These are phyloP conservation scores for Talaromyces albobiverticillius DNA, from an alignment of 2,329 filamentous ascomycete species.

Conservation along the genomic window DNA sequence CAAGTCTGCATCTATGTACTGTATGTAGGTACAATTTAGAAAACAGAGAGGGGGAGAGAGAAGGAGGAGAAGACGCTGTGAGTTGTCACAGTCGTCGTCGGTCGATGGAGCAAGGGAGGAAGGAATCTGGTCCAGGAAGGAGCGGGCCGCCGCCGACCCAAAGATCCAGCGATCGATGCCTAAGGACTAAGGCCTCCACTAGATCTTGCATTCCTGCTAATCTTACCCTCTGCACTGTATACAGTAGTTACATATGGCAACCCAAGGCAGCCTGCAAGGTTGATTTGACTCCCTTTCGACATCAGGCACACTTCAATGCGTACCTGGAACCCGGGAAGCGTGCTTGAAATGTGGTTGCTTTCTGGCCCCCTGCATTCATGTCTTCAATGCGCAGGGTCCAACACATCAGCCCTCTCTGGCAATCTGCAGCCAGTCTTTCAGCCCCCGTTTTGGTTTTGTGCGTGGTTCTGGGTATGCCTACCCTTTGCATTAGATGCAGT, in stretches of 20 bases:
- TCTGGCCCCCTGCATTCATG: constrained; percentile 2
- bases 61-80: neutral
- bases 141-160: constrained; percentile 15
- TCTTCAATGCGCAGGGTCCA: neutral
- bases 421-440: too few species aligned
- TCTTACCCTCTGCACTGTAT: neutral
- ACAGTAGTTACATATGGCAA: too few species aligned
- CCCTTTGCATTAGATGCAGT: neutral
- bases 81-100: too few species aligned
- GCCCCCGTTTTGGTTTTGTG: neutral
- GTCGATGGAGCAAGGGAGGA: constrained; percentile 8
- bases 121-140: constrained; percentile 2
- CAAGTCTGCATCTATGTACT: constrained; percentile 8
- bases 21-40: neutral
- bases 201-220: neutral
- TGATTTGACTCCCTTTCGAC: neutral
- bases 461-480: neutral
- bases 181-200: constrained; percentile 1
- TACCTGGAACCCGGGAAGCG: too few species aligned
- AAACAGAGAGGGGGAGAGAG: neutral
- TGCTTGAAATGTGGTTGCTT: neutral
- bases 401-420: neutral
- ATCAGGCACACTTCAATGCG: neutral
- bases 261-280: neutral
- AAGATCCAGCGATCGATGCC: neutral